Evolutionary conservation across 2,329 filamentous ascomycete species (phyloP).

Genomic region (Hymenoscyphus fraxineus): DNA sequence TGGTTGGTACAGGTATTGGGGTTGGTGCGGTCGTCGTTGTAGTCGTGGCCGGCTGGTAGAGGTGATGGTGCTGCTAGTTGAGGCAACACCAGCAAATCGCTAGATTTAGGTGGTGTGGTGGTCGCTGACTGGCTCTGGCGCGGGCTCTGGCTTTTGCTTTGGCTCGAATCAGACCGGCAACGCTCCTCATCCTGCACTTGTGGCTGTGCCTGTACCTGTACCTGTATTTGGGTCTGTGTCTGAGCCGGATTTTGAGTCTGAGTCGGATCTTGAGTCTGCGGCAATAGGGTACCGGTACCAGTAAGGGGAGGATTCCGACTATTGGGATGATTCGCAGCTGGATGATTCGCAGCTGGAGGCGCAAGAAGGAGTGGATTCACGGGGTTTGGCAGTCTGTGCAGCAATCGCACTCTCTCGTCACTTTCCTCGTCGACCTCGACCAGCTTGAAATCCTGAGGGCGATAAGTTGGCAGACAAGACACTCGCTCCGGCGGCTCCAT

Average conservation of each 20-base stretch:
- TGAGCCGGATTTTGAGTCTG: background rate
- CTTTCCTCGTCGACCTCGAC: background rate
- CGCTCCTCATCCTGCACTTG: background rate
- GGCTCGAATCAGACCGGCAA: background rate
- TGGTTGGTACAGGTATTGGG: too few species aligned
- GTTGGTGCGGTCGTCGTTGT: too few species aligned
- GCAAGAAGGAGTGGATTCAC: constrained; percentile 1
- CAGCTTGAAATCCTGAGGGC: background rate
- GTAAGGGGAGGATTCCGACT: too few species aligned
- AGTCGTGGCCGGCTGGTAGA: background rate
- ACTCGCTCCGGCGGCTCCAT: background rate
- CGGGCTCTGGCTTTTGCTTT: background rate
- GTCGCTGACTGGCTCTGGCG: background rate
- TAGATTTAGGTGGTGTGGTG: background rate
- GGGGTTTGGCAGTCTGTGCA: background rate
- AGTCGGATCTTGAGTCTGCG: too few species aligned
- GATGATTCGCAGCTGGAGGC: background rate
- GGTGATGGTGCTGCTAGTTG: background rate
- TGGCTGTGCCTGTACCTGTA: background rate
- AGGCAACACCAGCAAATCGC: background rate
- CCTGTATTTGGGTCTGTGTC: background rate
- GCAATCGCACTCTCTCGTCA: background rate
- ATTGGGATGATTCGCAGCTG: background rate
- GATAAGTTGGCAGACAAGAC: background rate
- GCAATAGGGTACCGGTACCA: background rate